A percentile compares a stretch with the other conserved stretches of the same genome.
These are phyloP conservation scores for Populus deltoides DNA, from an alignment of 345 rosid genomes.

Conservation along the genomic window DNA sequence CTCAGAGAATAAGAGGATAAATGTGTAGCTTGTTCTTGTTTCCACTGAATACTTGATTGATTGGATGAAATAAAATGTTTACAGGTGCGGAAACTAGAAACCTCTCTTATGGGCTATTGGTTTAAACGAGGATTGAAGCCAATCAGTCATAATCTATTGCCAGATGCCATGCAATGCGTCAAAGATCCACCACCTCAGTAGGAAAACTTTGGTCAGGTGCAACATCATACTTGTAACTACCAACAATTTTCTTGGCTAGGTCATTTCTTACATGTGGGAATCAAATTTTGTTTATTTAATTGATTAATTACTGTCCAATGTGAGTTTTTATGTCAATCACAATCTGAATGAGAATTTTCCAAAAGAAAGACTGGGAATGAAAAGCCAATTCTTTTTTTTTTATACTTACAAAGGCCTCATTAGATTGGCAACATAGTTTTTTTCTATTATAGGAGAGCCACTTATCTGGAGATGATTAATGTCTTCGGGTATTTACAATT, in stretches of 20 bases:
- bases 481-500: background rate
- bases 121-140: constrained; percentile 67
- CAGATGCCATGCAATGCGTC: constrained; percentile 56
- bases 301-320: background rate
- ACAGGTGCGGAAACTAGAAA: constrained; percentile 91
- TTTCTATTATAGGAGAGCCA: background rate
- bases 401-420: too few species aligned
- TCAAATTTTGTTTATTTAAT: background rate
- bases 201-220: constrained; percentile 22
- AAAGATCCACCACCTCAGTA: constrained; percentile 49
- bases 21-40: background rate
- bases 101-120: constrained; percentile 54
- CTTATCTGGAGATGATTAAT: background rate
- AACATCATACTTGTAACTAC: background rate
- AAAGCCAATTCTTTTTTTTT: background rate
- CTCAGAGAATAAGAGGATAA: background rate
- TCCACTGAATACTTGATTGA: constrained; percentile 2
- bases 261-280: background rate
- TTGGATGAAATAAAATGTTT: constrained; percentile 3
- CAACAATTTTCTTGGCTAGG: background rate
- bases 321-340: background rate
- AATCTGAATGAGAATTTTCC: background rate
- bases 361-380: background rate
- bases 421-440: background rate
- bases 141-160: constrained; percentile 49